phyloP scores from a whole-genome alignment of 306 rosid genomes.

The Ziziphus jujuba region DNA sequence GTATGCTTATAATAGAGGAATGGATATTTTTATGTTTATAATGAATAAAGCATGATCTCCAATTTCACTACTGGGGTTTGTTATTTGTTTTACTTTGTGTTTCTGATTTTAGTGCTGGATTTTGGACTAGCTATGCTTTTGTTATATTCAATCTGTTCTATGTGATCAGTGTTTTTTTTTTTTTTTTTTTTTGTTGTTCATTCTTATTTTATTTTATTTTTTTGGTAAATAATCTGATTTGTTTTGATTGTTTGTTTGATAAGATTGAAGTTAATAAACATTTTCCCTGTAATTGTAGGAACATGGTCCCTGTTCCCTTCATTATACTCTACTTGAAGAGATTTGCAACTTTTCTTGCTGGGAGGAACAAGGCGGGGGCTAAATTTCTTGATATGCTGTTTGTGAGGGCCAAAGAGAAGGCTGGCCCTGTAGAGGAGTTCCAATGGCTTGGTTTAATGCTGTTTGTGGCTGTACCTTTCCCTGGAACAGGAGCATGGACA shows the following conservation, averaged over 20 bases:
- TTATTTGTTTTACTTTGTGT: background rate
- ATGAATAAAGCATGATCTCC: too few relatives aligned
- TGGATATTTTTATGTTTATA: too few relatives aligned
- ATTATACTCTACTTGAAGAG: constrained; percentile 76
- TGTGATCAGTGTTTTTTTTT: constrained; percentile 6
- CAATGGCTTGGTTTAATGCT: constrained; percentile 97
- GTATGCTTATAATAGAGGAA: background rate
- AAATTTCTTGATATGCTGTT: constrained; percentile 61
- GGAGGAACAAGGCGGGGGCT: constrained; percentile 59
- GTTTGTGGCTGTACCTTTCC: constrained; percentile 97
- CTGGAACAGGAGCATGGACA: constrained; percentile 97
- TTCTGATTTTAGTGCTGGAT: constrained; percentile 1
- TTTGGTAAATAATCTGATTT: background rate
- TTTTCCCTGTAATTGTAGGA: constrained; percentile 49
- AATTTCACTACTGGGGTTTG: constrained; percentile 4
- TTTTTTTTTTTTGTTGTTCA: too few relatives aligned
- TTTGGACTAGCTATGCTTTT: constrained; percentile 7
- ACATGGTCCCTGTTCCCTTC: constrained; percentile 92
- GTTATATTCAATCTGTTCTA: constrained; percentile 4
- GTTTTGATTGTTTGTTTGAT: background rate
- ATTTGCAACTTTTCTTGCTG: constrained; percentile 69
- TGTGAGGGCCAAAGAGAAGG: constrained; percentile 78
- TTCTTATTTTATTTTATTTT: too few relatives aligned
- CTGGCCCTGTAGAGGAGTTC: constrained; percentile 92
- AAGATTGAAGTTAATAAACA: constrained; percentile 20